A percentile compares a stretch with the other conserved stretches of the same genome.
Conservation (phyloP, 345 rosid genomes). For the Melaleuca quinquenervia region DNA sequence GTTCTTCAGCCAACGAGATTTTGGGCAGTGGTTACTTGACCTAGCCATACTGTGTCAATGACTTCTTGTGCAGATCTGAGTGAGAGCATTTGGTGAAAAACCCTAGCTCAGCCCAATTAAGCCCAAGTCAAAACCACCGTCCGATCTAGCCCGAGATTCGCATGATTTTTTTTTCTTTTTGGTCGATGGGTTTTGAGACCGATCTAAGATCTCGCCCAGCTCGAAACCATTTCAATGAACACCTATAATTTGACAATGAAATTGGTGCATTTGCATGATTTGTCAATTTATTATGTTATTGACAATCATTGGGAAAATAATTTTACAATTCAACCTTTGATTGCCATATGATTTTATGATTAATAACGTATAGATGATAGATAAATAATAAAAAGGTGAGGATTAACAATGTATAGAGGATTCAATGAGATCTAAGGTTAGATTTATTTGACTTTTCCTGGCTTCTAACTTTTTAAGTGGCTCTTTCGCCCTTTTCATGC, state of each 20-base stretch:
- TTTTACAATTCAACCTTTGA: not conserved
- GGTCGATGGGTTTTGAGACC: not conserved
- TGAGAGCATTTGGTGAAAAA: not conserved
- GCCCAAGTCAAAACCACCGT: not conserved
- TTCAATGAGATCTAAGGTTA: not conserved
- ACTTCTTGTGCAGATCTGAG: not conserved
- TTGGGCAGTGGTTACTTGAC: not conserved
- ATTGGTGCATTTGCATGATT: not conserved
- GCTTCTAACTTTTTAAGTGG: not conserved
- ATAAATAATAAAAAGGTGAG: not conserved
- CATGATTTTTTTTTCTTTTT: not conserved
- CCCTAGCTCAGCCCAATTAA: not conserved
- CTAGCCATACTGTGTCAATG: not conserved
- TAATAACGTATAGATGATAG: not conserved
- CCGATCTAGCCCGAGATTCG: not conserved
- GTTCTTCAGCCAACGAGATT: not conserved
- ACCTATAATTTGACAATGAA: not conserved
- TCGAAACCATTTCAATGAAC: not conserved
- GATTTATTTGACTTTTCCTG: not conserved
- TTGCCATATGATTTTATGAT: not conserved
- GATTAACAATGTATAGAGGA: not conserved
- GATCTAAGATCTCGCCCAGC: not conserved
- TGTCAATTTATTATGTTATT: not conserved
- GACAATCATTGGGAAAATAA: not conserved
- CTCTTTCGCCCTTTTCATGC: not conserved